Base-by-base conservation (phyloP, 805 yeast species). In the Isabelozyma heimii region DNA sequence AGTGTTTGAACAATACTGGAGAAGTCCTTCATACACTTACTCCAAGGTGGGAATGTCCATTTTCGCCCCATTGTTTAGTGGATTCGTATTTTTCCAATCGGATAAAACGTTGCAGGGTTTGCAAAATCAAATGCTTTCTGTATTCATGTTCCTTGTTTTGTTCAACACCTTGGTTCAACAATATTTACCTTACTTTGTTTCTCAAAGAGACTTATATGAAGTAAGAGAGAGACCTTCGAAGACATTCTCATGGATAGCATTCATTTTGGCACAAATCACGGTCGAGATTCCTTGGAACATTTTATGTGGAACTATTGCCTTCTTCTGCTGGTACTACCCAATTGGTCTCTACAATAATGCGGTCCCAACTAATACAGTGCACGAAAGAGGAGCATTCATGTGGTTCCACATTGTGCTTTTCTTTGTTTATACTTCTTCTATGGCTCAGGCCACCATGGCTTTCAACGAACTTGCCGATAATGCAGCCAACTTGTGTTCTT, bases 191-290 rank as follows among this genome's bases (percentile, higher is more conserved):
- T 63, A 54, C 44, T 65, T 52, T 61, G 79, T 82, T 37, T 54
- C 68, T 35, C 89, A 83, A 61, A 79, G 91, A 68, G 80, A 80
- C 54, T 65, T 85, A 37, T 85, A 84, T 57, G 91, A 86, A 63
- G 87, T 80, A 35, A 79, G 91, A 64, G 91, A 86, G 60, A 76
- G 87, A 48, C 89, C 89, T 9, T 80, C 90, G 2, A 84, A 82
- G 65, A 82, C 90, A 0, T 85, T 84, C 57, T 69, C 82, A 8
- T 86, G 91, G 90, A 52, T 67, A 45, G 77, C 85, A 0, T 85
- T 85, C 52, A 72, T 86, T 48, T 42, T 75, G 26, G 81, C 88
- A 12, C 89, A 84, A 60, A 72, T 85, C 38, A 65, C 83, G 24
- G 83, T 81, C 40, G 92, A 87, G 60, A 66, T 83, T 37, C 90